phyloP scores from a whole-genome alignment of 257 asterid genomes.

The Lithospermum erythrorhizon region DNA sequence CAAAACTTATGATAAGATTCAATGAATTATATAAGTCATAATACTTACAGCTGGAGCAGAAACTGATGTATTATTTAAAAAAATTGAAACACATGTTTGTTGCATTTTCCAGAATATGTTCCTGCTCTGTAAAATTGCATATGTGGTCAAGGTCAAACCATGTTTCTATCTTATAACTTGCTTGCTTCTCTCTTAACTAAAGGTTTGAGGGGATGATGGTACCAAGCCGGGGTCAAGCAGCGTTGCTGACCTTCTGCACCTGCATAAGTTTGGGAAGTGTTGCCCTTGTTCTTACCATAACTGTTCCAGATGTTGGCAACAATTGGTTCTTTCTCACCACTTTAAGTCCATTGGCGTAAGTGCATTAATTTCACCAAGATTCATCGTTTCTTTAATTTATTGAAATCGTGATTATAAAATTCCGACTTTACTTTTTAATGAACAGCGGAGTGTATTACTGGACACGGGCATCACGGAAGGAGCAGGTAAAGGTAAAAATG shows the following conservation, averaged over 20 bases:
- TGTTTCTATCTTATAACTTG: neutral
- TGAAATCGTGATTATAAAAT: neutral
- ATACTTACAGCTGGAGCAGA: too few relatives aligned
- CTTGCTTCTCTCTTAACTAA: conserved; percentile 1
- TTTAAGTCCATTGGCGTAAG: conserved; percentile 91
- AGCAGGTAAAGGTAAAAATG: conserved; percentile 84
- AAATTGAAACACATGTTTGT: too few relatives aligned
- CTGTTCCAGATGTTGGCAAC: conserved; percentile 80
- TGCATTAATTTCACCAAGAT: neutral
- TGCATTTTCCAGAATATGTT: too few relatives aligned
- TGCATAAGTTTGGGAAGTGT: conserved; percentile 87
- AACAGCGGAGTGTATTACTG: conserved; percentile 85
- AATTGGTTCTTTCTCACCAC: conserved; percentile 71
- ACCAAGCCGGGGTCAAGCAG: conserved; percentile 95
- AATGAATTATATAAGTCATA: too few relatives aligned
- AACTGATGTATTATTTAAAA: too few relatives aligned
- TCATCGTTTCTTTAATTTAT: neutral
- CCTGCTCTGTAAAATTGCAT: too few relatives aligned
- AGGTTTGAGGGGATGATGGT: conserved; percentile 94
- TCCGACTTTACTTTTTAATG: conserved; percentile 4
- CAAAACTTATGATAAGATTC: too few relatives aligned
- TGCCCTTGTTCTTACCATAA: conserved; percentile 85
- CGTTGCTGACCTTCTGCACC: conserved; percentile 83
- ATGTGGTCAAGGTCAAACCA: neutral
- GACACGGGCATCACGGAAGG: conserved; percentile 87